Conservation (phyloP, 2,329 filamentous ascomycete species). For the Colletotrichum shisoi region DNA sequence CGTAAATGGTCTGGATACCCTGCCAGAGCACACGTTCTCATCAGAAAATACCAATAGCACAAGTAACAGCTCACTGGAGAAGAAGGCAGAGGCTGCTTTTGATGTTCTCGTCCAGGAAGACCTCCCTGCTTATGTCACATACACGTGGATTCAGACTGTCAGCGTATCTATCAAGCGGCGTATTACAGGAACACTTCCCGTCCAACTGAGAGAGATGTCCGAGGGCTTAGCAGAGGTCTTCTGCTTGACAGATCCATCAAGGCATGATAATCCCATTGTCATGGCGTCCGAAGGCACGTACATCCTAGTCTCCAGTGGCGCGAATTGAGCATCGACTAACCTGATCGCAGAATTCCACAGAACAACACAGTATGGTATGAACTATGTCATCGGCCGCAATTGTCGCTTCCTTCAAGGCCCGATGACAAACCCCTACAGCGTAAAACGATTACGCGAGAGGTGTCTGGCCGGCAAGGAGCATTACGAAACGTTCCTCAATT, state of each 20-base stretch:
- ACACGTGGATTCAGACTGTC: slow-evolving; percentile 73
- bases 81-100: slow-evolving; percentile 71
- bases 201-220: slow-evolving; percentile 71
- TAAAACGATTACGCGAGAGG: slow-evolving; percentile 68
- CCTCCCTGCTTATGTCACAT: slow-evolving; percentile 74
- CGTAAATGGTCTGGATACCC: slow-evolving; percentile 65
- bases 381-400: slow-evolving; percentile 77
- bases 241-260: slow-evolving; percentile 76
- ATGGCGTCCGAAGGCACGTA: slow-evolving; percentile 75
- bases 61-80: slow-evolving; percentile 65
- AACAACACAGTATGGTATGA: slow-evolving; percentile 77
- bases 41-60: slow-evolving; percentile 59
- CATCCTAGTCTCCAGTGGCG: too few relatives aligned
- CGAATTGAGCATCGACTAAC: background rate
- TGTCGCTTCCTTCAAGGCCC: slow-evolving; percentile 82
- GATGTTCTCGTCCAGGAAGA: slow-evolving; percentile 71
- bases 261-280: slow-evolving; percentile 77
- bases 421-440: slow-evolving; percentile 69
- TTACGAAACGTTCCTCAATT: slow-evolving; percentile 79
- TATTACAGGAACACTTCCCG: slow-evolving; percentile 71
- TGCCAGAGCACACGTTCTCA: slow-evolving; percentile 65
- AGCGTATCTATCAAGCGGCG: slow-evolving; percentile 72
- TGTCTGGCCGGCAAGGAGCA: slow-evolving; percentile 71
- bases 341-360: slow-evolving; percentile 69
- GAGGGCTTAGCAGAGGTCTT: slow-evolving; percentile 80